Evolutionary conservation across 495 filamentous ascomycete genomes (phyloP), one percentile per base, ranked within the genome.

Genomic region (Neurospora tetraspora): DNA sequence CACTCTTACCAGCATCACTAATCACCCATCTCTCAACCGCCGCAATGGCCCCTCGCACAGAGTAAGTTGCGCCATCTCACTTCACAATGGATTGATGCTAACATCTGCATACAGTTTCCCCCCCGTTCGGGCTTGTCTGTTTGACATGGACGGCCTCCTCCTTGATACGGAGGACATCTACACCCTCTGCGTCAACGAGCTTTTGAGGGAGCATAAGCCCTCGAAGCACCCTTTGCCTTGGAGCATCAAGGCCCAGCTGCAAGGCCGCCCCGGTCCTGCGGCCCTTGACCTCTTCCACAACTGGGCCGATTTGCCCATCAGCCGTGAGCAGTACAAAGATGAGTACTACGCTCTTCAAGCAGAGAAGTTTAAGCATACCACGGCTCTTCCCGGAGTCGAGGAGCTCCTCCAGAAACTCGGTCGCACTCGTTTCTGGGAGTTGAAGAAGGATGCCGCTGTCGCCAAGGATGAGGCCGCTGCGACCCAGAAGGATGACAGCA

Each of bases 71-170:
- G 31, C 45, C 45, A 20, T 72, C 43, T 18, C 11, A 20, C 71
- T n/a, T 53, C 42, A 76, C 78, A 79, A 69, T 68, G 68, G 69
- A 47, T 20, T 27, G 36, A 16, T 27, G 69, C 39, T 68, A 38
- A 75, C 20, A 40, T 31, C 34, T 40, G 20, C n/a, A 34, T 40
- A 39, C 73, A 92, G 90, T 74, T 86, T 90, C 77, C 93, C 93
- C 34, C 90, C 91, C 68, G 88, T 98, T 72, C 89, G 93, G 72
- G 96, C 96, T 73, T 97, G 94, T 83, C 90, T 99, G 72, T 99
- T 99, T 79, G 96, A 99, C 86, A 97, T 99, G 94, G 96, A 99
- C 79, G 96, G 96, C 59, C 90, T 99, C 37, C 87, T 99, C 23
- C 90, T 99, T 74, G 90, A 98, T 82, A 93, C 93, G 18, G 96